Percentiles rank a stretch among this genome's conserved stretches.
These are phyloP conservation scores for Pseudogymnoascus sp. DNA, from an alignment of 2,329 filamentous ascomycete species.

Conservation along the genomic window DNA sequence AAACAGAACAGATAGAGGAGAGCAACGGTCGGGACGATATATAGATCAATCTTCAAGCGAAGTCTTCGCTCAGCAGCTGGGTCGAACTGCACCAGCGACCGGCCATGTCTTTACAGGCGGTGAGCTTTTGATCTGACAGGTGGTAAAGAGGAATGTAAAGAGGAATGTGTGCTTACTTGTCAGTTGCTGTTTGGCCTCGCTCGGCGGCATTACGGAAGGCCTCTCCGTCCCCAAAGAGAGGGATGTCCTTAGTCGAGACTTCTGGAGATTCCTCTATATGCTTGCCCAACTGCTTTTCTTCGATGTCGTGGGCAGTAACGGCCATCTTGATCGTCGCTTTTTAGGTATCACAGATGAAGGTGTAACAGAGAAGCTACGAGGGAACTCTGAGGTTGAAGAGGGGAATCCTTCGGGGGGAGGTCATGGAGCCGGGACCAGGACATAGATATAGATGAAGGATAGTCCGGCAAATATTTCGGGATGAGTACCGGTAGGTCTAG, in stretches of 20 bases:
- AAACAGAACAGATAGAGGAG: slow-evolving; percentile 65
- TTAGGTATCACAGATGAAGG: background rate
- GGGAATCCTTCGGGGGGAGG: background rate
- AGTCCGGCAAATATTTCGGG: background rate
- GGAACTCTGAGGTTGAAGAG: background rate
- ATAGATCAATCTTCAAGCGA: slow-evolving; percentile 55
- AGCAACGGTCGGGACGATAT: slow-evolving; percentile 56
- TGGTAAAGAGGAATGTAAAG: background rate
- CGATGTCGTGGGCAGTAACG: background rate
- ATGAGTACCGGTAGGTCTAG: background rate
- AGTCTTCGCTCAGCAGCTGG: slow-evolving; percentile 47
- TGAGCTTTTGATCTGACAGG: background rate
- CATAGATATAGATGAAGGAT: background rate
- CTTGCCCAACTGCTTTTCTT: slow-evolving; percentile 5
- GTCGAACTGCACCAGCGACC: slow-evolving; percentile 45
- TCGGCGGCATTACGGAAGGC: slow-evolving; percentile 22
- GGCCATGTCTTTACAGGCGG: slow-evolving; percentile 35
- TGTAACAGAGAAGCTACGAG: background rate
- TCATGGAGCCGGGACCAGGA: background rate
- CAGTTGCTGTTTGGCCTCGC: slow-evolving; percentile 22
- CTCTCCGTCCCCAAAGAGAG: slow-evolving; percentile 13
- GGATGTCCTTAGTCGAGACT: background rate
- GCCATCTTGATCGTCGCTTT: background rate
- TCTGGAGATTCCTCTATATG: background rate
- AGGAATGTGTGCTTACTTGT: slow-evolving; percentile 16